phyloP scores from a whole-genome alignment of 352 stramenopile genomes.

The Pythium sukuiense region DNA sequence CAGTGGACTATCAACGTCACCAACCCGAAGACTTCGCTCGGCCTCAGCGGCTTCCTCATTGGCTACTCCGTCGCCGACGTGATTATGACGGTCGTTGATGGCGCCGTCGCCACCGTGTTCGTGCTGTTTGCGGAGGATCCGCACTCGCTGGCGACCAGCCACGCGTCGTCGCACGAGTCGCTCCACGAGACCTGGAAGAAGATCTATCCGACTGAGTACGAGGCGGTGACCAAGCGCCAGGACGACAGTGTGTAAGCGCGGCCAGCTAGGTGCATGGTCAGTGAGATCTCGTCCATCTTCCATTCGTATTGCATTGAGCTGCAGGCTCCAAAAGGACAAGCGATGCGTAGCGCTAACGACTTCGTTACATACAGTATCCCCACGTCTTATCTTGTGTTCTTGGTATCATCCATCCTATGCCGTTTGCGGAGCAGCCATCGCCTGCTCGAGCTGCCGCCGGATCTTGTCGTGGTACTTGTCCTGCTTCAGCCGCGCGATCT shows the following conservation, averaged over 20 bases:
- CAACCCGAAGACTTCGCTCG: conserved; percentile 46
- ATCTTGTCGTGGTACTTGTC: conserved; percentile 32
- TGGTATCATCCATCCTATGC: background rate
- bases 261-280: background rate
- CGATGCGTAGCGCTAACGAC: background rate
- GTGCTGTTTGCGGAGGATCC: conserved; percentile 56
- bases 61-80: conserved; percentile 52
- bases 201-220: conserved; percentile 55
- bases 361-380: background rate
- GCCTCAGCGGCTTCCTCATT: conserved; percentile 47
- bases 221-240: conserved; percentile 39
- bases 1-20: conserved; percentile 48
- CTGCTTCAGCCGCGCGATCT: conserved; percentile 51
- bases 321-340: background rate
- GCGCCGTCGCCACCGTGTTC: conserved; percentile 55
- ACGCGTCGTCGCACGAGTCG: conserved; percentile 38
- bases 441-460: conserved; percentile 11
- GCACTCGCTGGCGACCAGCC: conserved; percentile 38
- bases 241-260: conserved; percentile 30
- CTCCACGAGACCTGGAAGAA: conserved; percentile 46
- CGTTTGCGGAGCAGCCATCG: background rate
- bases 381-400: background rate
- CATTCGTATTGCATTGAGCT: conserved; percentile 3
- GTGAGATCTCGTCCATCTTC: background rate
- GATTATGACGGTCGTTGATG: conserved; percentile 51